Conservation (phyloP, 257 asterid species). For the Solanum bukasovii region DNA sequence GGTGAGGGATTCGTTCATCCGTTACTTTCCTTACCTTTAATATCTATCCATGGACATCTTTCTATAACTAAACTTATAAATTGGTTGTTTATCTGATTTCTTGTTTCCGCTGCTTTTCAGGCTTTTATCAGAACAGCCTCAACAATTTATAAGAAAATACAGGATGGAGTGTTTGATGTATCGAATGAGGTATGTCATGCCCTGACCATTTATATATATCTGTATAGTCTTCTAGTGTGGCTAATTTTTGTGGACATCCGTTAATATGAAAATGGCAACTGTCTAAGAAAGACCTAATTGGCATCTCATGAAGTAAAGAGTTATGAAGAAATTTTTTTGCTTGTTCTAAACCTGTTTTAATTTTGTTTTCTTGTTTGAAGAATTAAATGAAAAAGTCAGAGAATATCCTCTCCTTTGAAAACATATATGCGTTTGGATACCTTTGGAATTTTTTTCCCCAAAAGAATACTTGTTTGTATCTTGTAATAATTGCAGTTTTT, state of each 20-base stretch:
- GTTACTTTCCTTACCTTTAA: neutral
- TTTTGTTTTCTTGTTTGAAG: neutral
- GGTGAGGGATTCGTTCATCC: conserved; percentile 17
- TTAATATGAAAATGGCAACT: neutral
- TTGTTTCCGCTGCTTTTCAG: conserved; percentile 29
- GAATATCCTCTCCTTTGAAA: neutral
- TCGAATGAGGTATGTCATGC: conserved; percentile 69
- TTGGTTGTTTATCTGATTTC: neutral
- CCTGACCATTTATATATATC: neutral
- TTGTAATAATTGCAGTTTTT: neutral
- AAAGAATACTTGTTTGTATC: neutral
- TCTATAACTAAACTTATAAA: neutral
- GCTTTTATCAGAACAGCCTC: conserved; percentile 83
- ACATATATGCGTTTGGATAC: neutral
- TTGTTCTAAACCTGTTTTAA: neutral
- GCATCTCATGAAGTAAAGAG: neutral
- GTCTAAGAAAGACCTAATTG: neutral
- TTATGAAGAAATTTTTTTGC: neutral
- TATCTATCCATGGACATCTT: neutral
- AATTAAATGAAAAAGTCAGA: neutral
- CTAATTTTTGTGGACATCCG: neutral
- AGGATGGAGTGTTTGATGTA: conserved; percentile 90
- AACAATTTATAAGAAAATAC: conserved; percentile 85
- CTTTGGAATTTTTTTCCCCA: neutral
- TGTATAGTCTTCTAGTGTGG: neutral